phyloP scores from a whole-genome alignment of 2,329 filamentous ascomycete species.

The Xylariaceae sp. region DNA sequence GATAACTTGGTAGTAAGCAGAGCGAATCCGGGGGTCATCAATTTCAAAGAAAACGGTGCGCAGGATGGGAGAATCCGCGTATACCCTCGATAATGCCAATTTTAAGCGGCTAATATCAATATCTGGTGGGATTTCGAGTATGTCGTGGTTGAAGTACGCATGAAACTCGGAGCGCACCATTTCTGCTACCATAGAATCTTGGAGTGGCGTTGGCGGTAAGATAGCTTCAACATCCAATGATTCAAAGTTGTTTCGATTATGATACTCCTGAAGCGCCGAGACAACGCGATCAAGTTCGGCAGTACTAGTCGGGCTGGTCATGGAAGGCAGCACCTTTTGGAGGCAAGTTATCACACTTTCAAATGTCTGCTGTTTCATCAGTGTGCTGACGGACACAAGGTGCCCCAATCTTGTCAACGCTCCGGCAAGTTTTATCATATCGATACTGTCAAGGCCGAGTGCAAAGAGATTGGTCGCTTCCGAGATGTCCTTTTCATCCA shows the following conservation, averaged over 20 bases:
- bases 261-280: conserved; percentile 35
- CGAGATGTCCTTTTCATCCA: conserved; percentile 46
- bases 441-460: conserved; percentile 86
- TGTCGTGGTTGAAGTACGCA: conserved; percentile 81
- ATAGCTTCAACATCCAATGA: conserved; percentile 49
- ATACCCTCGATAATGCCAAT: conserved; percentile 56
- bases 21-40: conserved; percentile 50
- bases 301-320: background rate
- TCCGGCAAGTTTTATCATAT: conserved; percentile 77
- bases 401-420: conserved; percentile 58
- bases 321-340: conserved; percentile 13
- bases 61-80: conserved; percentile 61
- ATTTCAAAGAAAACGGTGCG: conserved; percentile 68
- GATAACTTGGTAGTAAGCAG: conserved; percentile 47
- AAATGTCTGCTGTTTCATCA: conserved; percentile 69
- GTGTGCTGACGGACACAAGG: conserved; percentile 62
- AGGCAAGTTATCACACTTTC: conserved; percentile 46
- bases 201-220: conserved; percentile 72
- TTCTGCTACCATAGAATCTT: conserved; percentile 79
- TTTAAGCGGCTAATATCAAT: conserved; percentile 54
- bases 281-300: conserved; percentile 25
- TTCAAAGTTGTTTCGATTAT: conserved; percentile 32
- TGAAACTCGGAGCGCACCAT: conserved; percentile 70
- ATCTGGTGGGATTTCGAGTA: conserved; percentile 53
- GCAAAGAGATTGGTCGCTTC: conserved; percentile 65